Base-by-base conservation (phyloP, 441 rosid genomes). In the Raphanus hybrid region DNA sequence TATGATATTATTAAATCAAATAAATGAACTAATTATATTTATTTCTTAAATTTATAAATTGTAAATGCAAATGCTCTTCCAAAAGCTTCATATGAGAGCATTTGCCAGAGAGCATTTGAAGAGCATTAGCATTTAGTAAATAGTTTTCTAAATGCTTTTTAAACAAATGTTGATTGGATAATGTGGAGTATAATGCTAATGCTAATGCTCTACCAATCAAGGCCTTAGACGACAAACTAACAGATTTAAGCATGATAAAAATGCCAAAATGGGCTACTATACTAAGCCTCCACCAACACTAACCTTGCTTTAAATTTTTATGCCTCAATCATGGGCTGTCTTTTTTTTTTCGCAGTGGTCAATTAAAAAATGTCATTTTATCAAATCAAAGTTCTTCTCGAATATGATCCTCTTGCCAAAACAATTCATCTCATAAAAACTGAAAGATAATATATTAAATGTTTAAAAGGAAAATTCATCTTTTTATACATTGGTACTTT, bases 211-310 rank as follows among this genome's bases (percentile, higher is more conserved):
- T n/a, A n/a, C n/a, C n/a, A n/a, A n/a, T n/a, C n/a, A n/a, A n/a
- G n/a, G n/a, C n/a, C n/a, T n/a, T n/a, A 73, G 48, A 60, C 69
- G 77, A 78, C 74, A 73, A 72, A 66, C 50, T 50, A 66, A 67
- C 18, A 60, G 35, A 35, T 67, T 67, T 72, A 78, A 78, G 58
- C 34, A 71, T 45, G 9, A 29, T 12, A 64, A 67, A 70, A 72
- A 72, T 71, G 8, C 68, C 48, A 59, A 72, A 72, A 71, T 72
- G 73, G 64, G 81, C 69, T 67, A 65, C 69, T 16, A 64, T 16
- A 66, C 77, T 71, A 78, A 78, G 64, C 77, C 69, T 72, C 81
- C 77, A 78, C 73, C 73, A 78, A 72, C 73, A 78, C 77, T 72
- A 78, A 72, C 15, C 34, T 78, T 72, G 48, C 77, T 67, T 66